Evolutionary conservation across 768 basidiomycete genomes (phyloP).

Genomic region (Tephrocybe sp.): DNA sequence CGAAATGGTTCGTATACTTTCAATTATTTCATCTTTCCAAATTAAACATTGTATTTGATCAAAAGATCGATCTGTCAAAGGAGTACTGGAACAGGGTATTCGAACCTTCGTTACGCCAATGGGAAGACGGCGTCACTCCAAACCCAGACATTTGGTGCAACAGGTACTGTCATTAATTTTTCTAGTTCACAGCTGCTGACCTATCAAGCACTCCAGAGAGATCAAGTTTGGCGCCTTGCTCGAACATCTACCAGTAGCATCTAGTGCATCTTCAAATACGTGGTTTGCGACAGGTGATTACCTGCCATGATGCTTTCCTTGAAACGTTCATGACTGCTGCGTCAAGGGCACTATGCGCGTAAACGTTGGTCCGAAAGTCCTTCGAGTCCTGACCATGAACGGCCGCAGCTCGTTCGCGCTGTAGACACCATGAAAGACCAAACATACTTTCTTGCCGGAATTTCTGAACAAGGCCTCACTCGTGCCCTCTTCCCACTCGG

Average conservation of each 20-base stretch:
- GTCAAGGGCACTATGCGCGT: slow-evolving; percentile 84
- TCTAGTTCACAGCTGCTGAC: not conserved
- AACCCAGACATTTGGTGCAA: slow-evolving; percentile 97
- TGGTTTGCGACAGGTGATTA: slow-evolving; percentile 82
- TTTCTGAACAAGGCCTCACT: slow-evolving; percentile 62
- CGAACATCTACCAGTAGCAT: slow-evolving; percentile 47
- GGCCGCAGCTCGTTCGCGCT: slow-evolving; percentile 55
- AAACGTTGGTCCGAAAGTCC: slow-evolving; percentile 46
- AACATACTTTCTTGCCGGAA: slow-evolving; percentile 85
- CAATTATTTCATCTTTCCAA: not conserved
- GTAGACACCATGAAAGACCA: slow-evolving; percentile 80
- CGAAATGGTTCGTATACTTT: slow-evolving; percentile 54
- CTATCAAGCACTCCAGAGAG: slow-evolving; percentile 55
- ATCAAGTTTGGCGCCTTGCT: slow-evolving; percentile 90
- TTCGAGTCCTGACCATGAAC: slow-evolving; percentile 13
- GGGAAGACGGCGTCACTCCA: slow-evolving; percentile 81
- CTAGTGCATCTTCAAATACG: slow-evolving; percentile 26
- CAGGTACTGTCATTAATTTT: slow-evolving; percentile 39
- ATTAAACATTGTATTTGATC: slow-evolving; percentile 3
- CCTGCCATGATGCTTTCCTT: not conserved
- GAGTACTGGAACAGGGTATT: slow-evolving; percentile 95
- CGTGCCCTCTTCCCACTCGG: slow-evolving; percentile 83
- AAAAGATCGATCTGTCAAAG: slow-evolving; percentile 79
- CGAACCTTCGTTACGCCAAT: slow-evolving; percentile 75
- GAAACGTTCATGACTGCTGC: not conserved